Conservation (phyloP, 345 rosid genomes). For the Viola odorata region DNA sequence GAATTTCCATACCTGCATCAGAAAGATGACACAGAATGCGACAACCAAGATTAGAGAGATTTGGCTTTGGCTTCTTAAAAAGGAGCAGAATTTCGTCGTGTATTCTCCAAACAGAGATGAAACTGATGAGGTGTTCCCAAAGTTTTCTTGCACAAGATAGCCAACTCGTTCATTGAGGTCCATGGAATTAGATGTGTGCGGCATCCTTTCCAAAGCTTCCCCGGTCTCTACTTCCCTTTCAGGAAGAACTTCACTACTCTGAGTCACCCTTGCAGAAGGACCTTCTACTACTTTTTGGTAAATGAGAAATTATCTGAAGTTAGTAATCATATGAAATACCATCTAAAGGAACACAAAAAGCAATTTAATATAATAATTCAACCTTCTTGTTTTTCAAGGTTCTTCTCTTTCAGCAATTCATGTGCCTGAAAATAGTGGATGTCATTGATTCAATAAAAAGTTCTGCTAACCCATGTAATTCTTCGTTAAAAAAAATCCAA, state of each 20-base stretch:
- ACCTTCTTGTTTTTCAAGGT: conserved; percentile 57
- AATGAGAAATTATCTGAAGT: conserved; percentile 4
- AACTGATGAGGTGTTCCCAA: conserved; percentile 13
- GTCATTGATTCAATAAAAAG: conserved; percentile 4
- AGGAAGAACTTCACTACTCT: conserved; percentile 22
- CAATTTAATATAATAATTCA: conserved; percentile 7
- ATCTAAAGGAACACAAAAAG: neutral
- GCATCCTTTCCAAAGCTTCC: conserved; percentile 31
- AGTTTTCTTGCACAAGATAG: conserved; percentile 25
- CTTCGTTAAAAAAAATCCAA: neutral
- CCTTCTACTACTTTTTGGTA: conserved; percentile 21
- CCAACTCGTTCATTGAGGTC: conserved; percentile 19
- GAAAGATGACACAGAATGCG: conserved; percentile 65
- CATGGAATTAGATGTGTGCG: conserved; percentile 21
- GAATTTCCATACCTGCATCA: conserved; percentile 69
- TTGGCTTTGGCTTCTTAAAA: conserved; percentile 46
- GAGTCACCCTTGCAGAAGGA: conserved; percentile 23
- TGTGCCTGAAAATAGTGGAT: conserved; percentile 51
- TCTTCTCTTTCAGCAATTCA: conserved; percentile 60
- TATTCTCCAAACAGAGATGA: conserved; percentile 31
- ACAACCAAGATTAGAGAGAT: conserved; percentile 46
- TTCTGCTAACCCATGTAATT: neutral
- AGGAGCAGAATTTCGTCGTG: conserved; percentile 30
- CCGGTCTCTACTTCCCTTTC: conserved; percentile 26
- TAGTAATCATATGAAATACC: neutral